A percentile compares a stretch with the other conserved stretches of the same genome.
Conservation (phyloP, 1,284 basidiomycete genomes). For the Papiliotrema flavescens region DNA sequence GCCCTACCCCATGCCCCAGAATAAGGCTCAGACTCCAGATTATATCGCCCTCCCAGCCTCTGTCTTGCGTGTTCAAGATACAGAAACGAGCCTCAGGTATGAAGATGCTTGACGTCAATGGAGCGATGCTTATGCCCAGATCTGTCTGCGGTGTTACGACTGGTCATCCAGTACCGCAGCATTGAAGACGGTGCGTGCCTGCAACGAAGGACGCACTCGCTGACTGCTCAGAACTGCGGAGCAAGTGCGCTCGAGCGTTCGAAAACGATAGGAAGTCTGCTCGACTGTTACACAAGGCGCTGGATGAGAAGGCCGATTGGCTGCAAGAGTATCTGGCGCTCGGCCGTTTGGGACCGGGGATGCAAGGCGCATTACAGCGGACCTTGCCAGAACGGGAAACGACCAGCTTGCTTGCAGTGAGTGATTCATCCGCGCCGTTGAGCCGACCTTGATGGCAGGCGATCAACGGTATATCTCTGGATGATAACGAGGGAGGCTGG, state of each 20-base stretch:
- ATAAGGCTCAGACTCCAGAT: slow-evolving; percentile 14
- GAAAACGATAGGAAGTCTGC: neutral
- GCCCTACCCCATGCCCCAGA: neutral
- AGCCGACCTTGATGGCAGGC: slow-evolving; percentile 1
- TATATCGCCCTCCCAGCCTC: slow-evolving; percentile 31
- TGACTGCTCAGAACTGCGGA: neutral
- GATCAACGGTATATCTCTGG: neutral
- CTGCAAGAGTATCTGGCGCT: slow-evolving; percentile 17
- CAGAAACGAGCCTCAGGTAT: slow-evolving; percentile 5
- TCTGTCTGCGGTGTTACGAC: slow-evolving; percentile 21
- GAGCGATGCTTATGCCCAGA: slow-evolving; percentile 1
- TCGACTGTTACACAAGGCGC: neutral
- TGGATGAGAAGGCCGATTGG: slow-evolving; percentile 13
- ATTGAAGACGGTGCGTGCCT: slow-evolving; percentile 35
- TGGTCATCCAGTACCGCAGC: slow-evolving; percentile 38
- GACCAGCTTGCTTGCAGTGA: neutral
- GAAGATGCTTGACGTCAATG: slow-evolving; percentile 1
- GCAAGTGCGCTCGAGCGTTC: neutral
- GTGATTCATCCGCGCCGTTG: neutral
- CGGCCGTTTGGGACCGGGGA: neutral
- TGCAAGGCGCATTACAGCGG: neutral
- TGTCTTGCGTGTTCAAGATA: slow-evolving; percentile 46
- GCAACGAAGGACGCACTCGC: neutral
- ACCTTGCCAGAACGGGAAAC: neutral
- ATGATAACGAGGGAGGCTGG: slow-evolving; percentile 19